phyloP scores from a whole-genome alignment of 305 asterid species.

The Fraxinus xanthoxyloides region DNA sequence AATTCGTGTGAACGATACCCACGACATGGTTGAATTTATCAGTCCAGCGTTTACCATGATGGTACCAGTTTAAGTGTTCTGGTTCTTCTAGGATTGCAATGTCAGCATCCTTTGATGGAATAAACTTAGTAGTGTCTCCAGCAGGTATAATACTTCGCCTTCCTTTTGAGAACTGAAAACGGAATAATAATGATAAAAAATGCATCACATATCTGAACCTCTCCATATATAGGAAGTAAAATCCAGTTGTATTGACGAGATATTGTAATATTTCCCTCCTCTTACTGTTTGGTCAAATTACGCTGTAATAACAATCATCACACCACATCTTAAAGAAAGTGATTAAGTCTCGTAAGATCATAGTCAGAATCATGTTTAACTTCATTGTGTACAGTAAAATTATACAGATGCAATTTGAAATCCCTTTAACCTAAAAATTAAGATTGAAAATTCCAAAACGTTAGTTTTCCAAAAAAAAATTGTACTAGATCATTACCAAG shows the following conservation, averaged over 20 bases:
- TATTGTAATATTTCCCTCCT: neutral
- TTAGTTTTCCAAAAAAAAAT: neutral
- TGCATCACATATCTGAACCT: constrained; percentile 19
- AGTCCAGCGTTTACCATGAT: constrained; percentile 98
- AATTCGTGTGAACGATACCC: constrained; percentile 93
- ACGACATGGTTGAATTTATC: constrained; percentile 97
- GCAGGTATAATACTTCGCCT: constrained; percentile 96
- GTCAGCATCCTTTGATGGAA: constrained; percentile 90
- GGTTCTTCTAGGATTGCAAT: constrained; percentile 98
- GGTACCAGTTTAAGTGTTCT: constrained; percentile 98
- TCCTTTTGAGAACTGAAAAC: constrained; percentile 64
- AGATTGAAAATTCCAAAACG: constrained; percentile 5
- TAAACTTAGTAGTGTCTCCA: constrained; percentile 89
- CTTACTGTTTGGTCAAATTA: neutral
- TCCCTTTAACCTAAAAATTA: neutral
- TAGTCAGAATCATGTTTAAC: neutral
- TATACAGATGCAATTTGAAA: neutral
- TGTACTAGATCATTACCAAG: no score
- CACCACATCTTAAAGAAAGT: neutral
- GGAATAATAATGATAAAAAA: constrained; percentile 8
- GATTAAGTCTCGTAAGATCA: neutral
- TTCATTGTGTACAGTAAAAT: no score
- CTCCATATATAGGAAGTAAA: constrained; percentile 11
- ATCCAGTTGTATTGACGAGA: neutral
- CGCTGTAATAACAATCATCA: neutral